A percentile compares a stretch with the other conserved stretches of the same genome.
These are phyloP conservation scores for Aspergillus clavatus DNA, from an alignment of 2,329 filamentous ascomycete genomes.

Conservation along the genomic window DNA sequence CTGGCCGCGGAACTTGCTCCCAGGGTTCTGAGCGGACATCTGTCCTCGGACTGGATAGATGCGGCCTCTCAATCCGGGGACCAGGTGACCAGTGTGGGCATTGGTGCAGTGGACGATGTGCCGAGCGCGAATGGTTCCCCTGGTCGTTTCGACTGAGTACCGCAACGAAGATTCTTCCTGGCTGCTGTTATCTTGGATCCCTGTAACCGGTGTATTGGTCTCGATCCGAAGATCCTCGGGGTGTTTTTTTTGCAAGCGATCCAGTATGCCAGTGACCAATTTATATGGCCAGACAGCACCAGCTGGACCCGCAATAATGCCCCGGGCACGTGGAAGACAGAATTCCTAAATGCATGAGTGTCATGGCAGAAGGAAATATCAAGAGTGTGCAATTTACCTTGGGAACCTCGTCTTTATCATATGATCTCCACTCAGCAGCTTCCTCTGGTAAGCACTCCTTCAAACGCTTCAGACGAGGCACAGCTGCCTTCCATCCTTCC, in stretches of 20 bases:
- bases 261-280: slow-evolving; percentile 25
- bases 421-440: slow-evolving; percentile 21
- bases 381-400: slow-evolving; percentile 15
- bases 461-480: slow-evolving; percentile 19
- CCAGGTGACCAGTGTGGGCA: slow-evolving; percentile 48
- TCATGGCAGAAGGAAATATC: no score
- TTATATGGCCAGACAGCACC: slow-evolving; percentile 32
- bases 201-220: slow-evolving; percentile 18
- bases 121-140: slow-evolving; percentile 43
- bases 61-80: slow-evolving; percentile 42
- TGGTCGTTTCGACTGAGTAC: slow-evolving; percentile 44
- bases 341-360: slow-evolving; percentile 16
- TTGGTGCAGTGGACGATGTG: slow-evolving; percentile 59
- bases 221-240: slow-evolving; percentile 30
- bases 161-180: neutral
- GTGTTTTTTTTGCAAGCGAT: slow-evolving; percentile 21
- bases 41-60: slow-evolving; percentile 38
- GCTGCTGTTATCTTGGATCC: neutral
- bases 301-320: slow-evolving; percentile 24
- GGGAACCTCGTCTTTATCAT: slow-evolving; percentile 20
- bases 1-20: slow-evolving; percentile 22
- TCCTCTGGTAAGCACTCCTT: slow-evolving; percentile 26
- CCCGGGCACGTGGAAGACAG: slow-evolving; percentile 18
- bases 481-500: slow-evolving; percentile 17
- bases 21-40: slow-evolving; percentile 41